Evolutionary conservation across 495 filamentous ascomycete species (phyloP).

Genomic region (Cercophora sp.): DNA sequence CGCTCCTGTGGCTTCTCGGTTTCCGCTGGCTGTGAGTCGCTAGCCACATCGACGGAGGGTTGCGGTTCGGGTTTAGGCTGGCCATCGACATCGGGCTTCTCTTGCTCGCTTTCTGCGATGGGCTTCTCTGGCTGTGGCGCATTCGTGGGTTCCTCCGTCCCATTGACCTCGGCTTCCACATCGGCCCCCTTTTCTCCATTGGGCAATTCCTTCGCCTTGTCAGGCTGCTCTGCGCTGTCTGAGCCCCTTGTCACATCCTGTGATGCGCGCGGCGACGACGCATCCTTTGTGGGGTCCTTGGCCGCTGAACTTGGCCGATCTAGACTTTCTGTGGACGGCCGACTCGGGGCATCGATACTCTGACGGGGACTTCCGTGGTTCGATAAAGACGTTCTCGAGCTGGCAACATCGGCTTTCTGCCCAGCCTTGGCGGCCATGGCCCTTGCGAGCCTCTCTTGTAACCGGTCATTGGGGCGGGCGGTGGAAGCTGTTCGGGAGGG

Average conservation of each 20-base stretch:
- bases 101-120: background rate
- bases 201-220: background rate
- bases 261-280: slow-evolving; percentile 17
- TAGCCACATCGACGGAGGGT: background rate
- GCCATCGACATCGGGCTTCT: background rate
- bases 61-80: background rate
- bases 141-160: too few species aligned
- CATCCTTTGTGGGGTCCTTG: slow-evolving; percentile 11
- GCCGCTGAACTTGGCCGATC: slow-evolving; percentile 15
- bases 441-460: slow-evolving; percentile 80
- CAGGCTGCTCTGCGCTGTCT: background rate
- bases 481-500: slow-evolving; percentile 51
- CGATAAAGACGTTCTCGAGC: slow-evolving; percentile 21
- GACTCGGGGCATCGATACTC: slow-evolving; percentile 29
- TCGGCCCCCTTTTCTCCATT: background rate
- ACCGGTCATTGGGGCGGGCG: slow-evolving; percentile 63
- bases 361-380: slow-evolving; percentile 28
- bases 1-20: slow-evolving; percentile 56
- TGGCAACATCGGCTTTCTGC: slow-evolving; percentile 12
- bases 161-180: background rate
- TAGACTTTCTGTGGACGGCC: slow-evolving; percentile 26
- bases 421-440: slow-evolving; percentile 47
- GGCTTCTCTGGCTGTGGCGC: too few species aligned
- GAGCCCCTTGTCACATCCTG: slow-evolving; percentile 21
- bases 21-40: slow-evolving; percentile 18